A percentile compares a stretch with the other conserved stretches of the same genome.
phyloP scores from a whole-genome alignment of 306 rosid species.

The Lathyrus aphaca region DNA sequence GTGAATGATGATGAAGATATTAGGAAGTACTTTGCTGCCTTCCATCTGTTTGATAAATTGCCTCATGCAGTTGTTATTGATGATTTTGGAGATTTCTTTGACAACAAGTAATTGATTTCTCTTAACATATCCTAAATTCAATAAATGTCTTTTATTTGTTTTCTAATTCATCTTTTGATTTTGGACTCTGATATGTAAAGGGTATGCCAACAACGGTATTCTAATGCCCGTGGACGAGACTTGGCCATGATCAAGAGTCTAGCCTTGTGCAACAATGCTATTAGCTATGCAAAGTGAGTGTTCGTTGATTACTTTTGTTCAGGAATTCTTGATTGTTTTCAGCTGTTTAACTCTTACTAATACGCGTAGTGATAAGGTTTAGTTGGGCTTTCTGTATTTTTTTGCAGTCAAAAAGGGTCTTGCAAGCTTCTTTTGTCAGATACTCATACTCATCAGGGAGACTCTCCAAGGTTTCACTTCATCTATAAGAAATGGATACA shows the following conservation, averaged over 20 bases:
- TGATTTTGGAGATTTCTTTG: slow-evolving; percentile 82
- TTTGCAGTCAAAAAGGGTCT: slow-evolving; percentile 58
- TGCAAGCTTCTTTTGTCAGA: slow-evolving; percentile 85
- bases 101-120: slow-evolving; percentile 55
- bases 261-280: slow-evolving; percentile 82
- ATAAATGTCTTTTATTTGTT: neutral
- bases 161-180: slow-evolving; percentile 17
- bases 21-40: slow-evolving; percentile 85
- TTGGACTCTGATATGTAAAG: slow-evolving; percentile 42
- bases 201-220: slow-evolving; percentile 73
- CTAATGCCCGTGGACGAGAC: slow-evolving; percentile 75
- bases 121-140: neutral
- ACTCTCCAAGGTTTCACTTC: slow-evolving; percentile 79
- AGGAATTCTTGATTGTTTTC: neutral
- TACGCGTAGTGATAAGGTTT: neutral
- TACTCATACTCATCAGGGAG: slow-evolving; percentile 80
- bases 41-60: slow-evolving; percentile 65
- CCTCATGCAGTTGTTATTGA: slow-evolving; percentile 76
- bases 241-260: slow-evolving; percentile 84
- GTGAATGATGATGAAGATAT: slow-evolving; percentile 76
- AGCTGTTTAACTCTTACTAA: slow-evolving; percentile 5
- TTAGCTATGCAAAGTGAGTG: slow-evolving; percentile 72
- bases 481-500: slow-evolving; percentile 89
- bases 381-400: slow-evolving; percentile 12
- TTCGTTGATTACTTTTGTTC: slow-evolving; percentile 4